Evolutionary conservation across 192 early-diverging fungal genomes (phyloP), one percentile per base, ranked within the genome.

Genomic region (Linnemannia schmuckeri): DNA sequence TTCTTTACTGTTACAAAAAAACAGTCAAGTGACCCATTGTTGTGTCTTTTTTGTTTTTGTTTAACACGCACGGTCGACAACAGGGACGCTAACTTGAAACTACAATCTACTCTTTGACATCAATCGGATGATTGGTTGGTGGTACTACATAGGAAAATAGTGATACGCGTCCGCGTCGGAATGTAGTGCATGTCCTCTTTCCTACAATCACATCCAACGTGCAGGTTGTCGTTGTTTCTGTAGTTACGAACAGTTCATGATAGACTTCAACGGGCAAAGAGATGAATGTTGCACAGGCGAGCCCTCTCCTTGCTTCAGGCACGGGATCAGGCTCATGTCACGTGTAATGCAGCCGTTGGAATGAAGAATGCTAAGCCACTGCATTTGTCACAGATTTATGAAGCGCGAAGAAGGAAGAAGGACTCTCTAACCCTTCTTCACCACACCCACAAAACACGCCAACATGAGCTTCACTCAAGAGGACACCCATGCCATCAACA

Each of bases 401-500:
- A 66, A 13, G n/a, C 30, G 27, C 30, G 61, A 66, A 33, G 9
- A 33, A 33, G 33, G n/a, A 27, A 61, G 55, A 12, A 5, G 4
- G 61, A 13, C 61, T 66, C 61, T 66, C 30, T 30, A 66, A 66
- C 61, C 30, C n/a, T 66, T 66, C 61, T 66, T 66, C 61, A 66
- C 61, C n/a, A 66, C 61, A 30, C 30, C 40, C 37, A 66, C 33
- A 72, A 27, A 30, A 33, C 49, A 22, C 70, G 35, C 61, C 73
- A 75, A 54, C 72, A 84, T 84, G 82, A 83, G 70, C 77, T 86
- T 86, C 83, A 86, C 83, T 24, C 49, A 86, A 35, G 83, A 80
- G 66, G 85, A 87, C 41, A 87, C 69, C 72, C 70, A 78, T 66
- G 85, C 95, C 57, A 92, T 99, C 90, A 94, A 98, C 93, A 98